Evolutionary conservation across 768 basidiomycete species (phyloP).

Genomic region (Xanthoconium purpureum): DNA sequence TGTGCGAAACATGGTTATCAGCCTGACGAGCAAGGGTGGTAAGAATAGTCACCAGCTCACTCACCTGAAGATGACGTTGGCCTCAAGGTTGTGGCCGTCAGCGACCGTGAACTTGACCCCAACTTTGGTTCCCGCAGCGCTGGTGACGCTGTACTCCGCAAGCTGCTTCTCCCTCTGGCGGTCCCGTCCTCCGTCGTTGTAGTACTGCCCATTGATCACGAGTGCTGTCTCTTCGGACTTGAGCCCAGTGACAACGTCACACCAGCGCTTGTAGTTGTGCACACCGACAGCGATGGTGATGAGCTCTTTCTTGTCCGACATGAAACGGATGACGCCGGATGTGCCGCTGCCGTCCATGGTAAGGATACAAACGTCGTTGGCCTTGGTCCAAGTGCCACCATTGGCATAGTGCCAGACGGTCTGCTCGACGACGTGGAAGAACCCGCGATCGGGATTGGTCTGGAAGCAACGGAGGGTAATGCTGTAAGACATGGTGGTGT

Average conservation of each 20-base stretch:
- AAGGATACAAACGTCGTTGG: constrained; percentile 23
- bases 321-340: constrained; percentile 37
- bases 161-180: neutral
- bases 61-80: neutral
- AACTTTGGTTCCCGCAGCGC: neutral
- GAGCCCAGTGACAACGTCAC: constrained; percentile 37
- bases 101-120: neutral
- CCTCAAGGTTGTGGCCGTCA: neutral
- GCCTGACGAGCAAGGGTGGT: neutral
- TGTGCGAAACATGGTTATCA: too few species aligned
- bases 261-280: constrained; percentile 40
- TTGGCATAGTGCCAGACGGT: constrained; percentile 6
- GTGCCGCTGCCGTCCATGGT: constrained; percentile 39
- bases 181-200: neutral
- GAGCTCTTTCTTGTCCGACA: constrained; percentile 26
- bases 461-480: constrained; percentile 1
- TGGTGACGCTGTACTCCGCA: neutral
- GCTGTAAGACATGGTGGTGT: constrained; percentile 7
- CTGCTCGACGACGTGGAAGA: constrained; percentile 1
- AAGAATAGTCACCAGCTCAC: neutral
- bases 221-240: constrained; percentile 16
- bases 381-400: constrained; percentile 30
- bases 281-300: constrained; percentile 38
- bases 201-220: constrained; percentile 17
- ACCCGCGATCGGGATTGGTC: neutral